Conservation (phyloP, 257 asterid species). For the Perilla frutescens region DNA sequence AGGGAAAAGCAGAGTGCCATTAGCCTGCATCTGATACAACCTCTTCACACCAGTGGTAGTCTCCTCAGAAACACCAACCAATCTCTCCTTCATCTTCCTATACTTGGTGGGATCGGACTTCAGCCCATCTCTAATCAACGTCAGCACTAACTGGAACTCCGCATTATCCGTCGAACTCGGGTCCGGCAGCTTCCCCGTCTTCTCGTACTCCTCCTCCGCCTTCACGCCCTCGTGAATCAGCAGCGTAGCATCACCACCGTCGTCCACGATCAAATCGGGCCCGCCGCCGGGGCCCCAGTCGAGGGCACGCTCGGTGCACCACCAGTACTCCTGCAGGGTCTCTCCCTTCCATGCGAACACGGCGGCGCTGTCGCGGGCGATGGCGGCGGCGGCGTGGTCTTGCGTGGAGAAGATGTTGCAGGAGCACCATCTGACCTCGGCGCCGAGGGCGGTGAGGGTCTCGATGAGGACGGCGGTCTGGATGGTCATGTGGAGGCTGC, state of each 20-base stretch:
- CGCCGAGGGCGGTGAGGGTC: constrained; percentile 57
- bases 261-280: constrained; percentile 43
- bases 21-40: constrained; percentile 43
- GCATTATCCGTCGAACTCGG: constrained; percentile 41
- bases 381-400: constrained; percentile 47
- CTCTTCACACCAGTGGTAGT: constrained; percentile 47
- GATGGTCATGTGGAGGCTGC: constrained; percentile 56
- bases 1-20: constrained; percentile 43
- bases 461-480: constrained; percentile 56
- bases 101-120: constrained; percentile 40
- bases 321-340: constrained; percentile 46
- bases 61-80: constrained; percentile 47
- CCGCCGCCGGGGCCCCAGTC: constrained; percentile 48
- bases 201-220: constrained; percentile 42
- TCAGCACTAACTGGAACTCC: constrained; percentile 42
- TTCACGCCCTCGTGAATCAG: constrained; percentile 45
- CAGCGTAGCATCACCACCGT: constrained; percentile 43
- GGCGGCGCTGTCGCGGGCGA: constrained; percentile 42
- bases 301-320: constrained; percentile 49
- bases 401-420: constrained; percentile 49
- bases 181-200: constrained; percentile 39
- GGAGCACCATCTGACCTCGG: constrained; percentile 52
- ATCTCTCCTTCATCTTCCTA: constrained; percentile 40
- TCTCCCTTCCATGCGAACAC: constrained; percentile 43
- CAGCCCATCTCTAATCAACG: constrained; percentile 36